phyloP scores from a whole-genome alignment of 1,284 basidiomycete species.

The Ceraceosorus bombacis region DNA sequence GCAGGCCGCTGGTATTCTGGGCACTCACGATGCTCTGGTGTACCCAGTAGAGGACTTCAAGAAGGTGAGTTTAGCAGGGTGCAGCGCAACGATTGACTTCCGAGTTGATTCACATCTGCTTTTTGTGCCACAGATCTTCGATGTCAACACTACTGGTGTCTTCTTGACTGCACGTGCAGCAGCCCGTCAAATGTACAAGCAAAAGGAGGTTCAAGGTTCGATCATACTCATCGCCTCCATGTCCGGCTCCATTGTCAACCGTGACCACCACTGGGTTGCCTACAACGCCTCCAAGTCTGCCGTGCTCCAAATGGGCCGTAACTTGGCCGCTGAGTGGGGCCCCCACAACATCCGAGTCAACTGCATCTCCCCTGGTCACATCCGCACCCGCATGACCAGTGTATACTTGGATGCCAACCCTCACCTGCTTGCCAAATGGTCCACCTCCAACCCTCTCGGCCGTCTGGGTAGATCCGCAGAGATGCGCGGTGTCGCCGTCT shows the following conservation, averaged over 20 bases:
- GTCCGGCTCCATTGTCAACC: constrained; percentile 76
- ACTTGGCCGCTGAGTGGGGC: constrained; percentile 75
- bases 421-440: constrained; percentile 64
- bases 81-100: not conserved
- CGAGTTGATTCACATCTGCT: constrained; percentile 5
- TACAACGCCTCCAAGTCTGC: constrained; percentile 76
- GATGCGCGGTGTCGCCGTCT: constrained; percentile 65
- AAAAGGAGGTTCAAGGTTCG: constrained; percentile 65
- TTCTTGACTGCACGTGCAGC: constrained; percentile 71
- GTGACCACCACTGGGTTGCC: constrained; percentile 62
- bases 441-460: constrained; percentile 65
- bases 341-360: constrained; percentile 54
- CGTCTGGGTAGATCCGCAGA: constrained; percentile 69
- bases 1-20: constrained; percentile 65
- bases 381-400: constrained; percentile 63
- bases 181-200: constrained; percentile 62
- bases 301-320: constrained; percentile 71
- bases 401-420: constrained; percentile 66
- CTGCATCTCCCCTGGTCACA: constrained; percentile 42
- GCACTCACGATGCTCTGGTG: constrained; percentile 59
- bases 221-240: constrained; percentile 78
- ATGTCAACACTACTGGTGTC: constrained; percentile 68
- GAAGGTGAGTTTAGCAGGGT: constrained; percentile 57
- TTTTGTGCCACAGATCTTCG: constrained; percentile 18
- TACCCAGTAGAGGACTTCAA: constrained; percentile 66